These are phyloP conservation scores for Clonostachys rosea DNA, from an alignment of 2,329 filamentous ascomycete species.

Conservation along the genomic window DNA sequence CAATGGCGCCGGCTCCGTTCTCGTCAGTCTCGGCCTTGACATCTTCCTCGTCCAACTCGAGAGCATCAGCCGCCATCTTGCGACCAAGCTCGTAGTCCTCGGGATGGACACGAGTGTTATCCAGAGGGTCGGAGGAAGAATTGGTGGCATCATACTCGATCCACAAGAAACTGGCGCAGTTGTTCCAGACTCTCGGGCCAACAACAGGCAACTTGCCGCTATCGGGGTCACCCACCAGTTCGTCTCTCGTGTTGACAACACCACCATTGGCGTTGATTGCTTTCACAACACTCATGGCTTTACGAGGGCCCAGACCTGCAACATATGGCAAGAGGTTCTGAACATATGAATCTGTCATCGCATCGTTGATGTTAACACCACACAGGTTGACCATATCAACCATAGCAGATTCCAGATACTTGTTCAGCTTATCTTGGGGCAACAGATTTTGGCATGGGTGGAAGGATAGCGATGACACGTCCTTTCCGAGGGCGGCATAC, in stretches of 20 bases:
- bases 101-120: slow-evolving; percentile 95
- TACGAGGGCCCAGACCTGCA: slow-evolving; percentile 85
- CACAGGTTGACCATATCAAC: slow-evolving; percentile 98
- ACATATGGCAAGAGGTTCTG: slow-evolving; percentile 88
- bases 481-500: slow-evolving; percentile 87
- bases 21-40: slow-evolving; percentile 92
- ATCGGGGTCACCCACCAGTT: slow-evolving; percentile 84
- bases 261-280: slow-evolving; percentile 90
- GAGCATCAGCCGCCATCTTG: slow-evolving; percentile 96
- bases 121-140: slow-evolving; percentile 81
- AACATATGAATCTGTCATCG: slow-evolving; percentile 73
- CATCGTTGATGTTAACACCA: slow-evolving; percentile 92
- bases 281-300: slow-evolving; percentile 69
- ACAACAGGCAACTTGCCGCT: slow-evolving; percentile 74
- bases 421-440: slow-evolving; percentile 79
- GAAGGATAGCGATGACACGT: slow-evolving; percentile 82
- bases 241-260: slow-evolving; percentile 75
- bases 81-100: slow-evolving; percentile 97
- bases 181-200: slow-evolving; percentile 88
- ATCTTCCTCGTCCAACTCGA: slow-evolving; percentile 96
- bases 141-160: slow-evolving; percentile 84
- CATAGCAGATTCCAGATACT: slow-evolving; percentile 90
- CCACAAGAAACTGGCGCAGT: slow-evolving; percentile 92
- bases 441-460: slow-evolving; percentile 87
- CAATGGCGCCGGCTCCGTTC: slow-evolving; percentile 82